Base-by-base conservation (phyloP, 495 filamentous ascomycete genomes). In the Lentithecium fluviatile region DNA sequence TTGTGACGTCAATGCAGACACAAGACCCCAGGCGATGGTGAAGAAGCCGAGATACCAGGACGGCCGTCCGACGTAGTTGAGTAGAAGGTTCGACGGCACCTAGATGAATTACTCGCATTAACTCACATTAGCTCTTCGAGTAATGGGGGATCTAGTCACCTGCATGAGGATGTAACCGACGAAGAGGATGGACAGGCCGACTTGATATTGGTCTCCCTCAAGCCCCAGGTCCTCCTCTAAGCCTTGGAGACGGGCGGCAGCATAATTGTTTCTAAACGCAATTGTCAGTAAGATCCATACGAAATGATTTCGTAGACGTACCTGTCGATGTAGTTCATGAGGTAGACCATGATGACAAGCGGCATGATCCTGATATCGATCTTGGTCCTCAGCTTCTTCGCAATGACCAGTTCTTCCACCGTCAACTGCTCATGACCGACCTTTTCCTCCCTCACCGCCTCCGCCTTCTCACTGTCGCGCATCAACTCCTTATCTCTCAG, bases 311-410 rank as follows among this genome's bases (percentile, higher is more conserved):
- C 6, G 15, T 12, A 12, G 13, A 8, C 12, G 21, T 34, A 50
- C 40, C 79, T 76, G 62, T 83, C 80, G 32, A 83, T 80, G 60
- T 82, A 82, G 56, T 83, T 83, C 73, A 83, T 77, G 32, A 83
- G 68, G 56, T 82, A 84, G 6, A 83, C 78, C 24, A 81, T 51
- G 50, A 83, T 81, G 0, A 83, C 75, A 66, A 81, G 58, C 5
- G 82, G 82, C 77, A 85, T 79, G 46, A 84, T 78, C 52, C 80
- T 56, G 4, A 71, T 46, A 59, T 84, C 82, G 52, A 85, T 82
- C 37, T 76, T 78, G 6, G 62, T 58, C 17, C 73, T 71, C 56
- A 84, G 65, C 57, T 77, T 75, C 61, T 74, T 78, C 68, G 83
- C 79, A 2, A 78, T 52, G 0, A 69, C 65, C 49, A 74, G 69